Evolutionary conservation across 2,329 filamentous ascomycete species (phyloP), one percentile per base, ranked within the genome.

Genomic region (Penicillium vulpinum): DNA sequence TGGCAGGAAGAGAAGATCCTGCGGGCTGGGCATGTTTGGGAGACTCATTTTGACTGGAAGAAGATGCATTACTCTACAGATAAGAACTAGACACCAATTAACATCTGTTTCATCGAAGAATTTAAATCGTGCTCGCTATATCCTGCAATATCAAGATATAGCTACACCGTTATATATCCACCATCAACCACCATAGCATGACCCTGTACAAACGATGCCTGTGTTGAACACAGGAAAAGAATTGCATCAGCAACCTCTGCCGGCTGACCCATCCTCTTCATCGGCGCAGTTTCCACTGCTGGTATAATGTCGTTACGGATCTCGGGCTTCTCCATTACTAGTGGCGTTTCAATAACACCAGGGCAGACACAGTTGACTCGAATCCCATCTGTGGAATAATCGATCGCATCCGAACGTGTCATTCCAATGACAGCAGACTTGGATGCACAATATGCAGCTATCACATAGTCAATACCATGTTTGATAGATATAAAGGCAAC

Each of bases 401-500:
- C 80, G 21, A 84, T 83, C 1, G 81, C 82, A 60, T 84, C 83
- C 0, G 80, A 75, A 6, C 79, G 73, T 0, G 84, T 86, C 78
- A 86, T 78, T 22, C 80, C 81, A 48, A 86, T 80, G 2, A 86
- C 78, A 0, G 83, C 84, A 15, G 83, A 79, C 59, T 86, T 87
- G 4, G 82, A 84, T 0, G 79, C 81, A 52, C 81, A 85, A 59
- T 85, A 86, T 1, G 81, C 77, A 10, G 82, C 82, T 82, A 44
- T 33, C 10, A 33, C 24, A 15, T 33, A 2, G 13, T 44, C 24
- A 53, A 22, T 6, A 6, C 8, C 10, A 11, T 36, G 11, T 21
- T 38, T 18, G 4, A 11, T 10, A 2, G 18, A 50, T 3, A 47
- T 10, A 40, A 16, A 33, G 2, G n/a, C 6, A 36, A 29, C 24